These are phyloP conservation scores for Saccharomyces hybrid DNA, from an alignment of 1,139 yeast genomes.

Conservation along the genomic window DNA sequence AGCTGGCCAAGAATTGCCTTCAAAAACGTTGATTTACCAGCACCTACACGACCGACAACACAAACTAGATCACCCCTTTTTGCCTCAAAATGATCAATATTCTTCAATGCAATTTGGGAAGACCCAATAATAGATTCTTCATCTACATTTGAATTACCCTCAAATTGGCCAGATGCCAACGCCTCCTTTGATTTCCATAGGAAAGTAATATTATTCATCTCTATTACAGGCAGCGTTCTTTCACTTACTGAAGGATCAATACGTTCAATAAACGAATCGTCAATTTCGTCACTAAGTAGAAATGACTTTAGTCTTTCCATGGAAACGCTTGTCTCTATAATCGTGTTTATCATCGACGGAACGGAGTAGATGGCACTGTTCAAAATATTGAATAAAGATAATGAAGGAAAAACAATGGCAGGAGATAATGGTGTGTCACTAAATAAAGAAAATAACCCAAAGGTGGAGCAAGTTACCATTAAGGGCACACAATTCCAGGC, in stretches of 20 bases:
- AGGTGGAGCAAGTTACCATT: constrained; percentile 56
- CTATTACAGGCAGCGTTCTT: constrained; percentile 35
- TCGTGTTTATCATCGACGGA: constrained; percentile 46
- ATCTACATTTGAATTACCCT: constrained; percentile 23
- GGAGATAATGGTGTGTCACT: constrained; percentile 51
- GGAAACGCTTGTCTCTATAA: constrained; percentile 58
- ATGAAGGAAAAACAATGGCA: constrained; percentile 66
- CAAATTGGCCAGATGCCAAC: constrained; percentile 3
- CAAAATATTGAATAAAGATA: constrained; percentile 52
- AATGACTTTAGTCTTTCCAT: constrained; percentile 49
- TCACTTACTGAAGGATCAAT: constrained; percentile 31
- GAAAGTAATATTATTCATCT: constrained; percentile 40
- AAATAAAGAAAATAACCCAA: constrained; percentile 45
- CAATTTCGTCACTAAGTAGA: constrained; percentile 47
- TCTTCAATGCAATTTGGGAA: too few relatives aligned
- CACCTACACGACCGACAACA: too few relatives aligned
- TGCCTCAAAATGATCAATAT: too few relatives aligned
- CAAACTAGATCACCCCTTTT: too few relatives aligned
- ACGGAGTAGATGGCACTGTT: constrained; percentile 54
- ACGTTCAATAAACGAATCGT: constrained; percentile 35
- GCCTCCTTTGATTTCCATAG: constrained; percentile 38
- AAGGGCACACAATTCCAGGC: constrained; percentile 64
- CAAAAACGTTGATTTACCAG: too few relatives aligned
- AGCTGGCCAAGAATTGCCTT: too few relatives aligned
- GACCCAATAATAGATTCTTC: too few relatives aligned